Evolutionary conservation across 2,329 filamentous ascomycete species (phyloP).

Genomic region (Penicillium sp.): DNA sequence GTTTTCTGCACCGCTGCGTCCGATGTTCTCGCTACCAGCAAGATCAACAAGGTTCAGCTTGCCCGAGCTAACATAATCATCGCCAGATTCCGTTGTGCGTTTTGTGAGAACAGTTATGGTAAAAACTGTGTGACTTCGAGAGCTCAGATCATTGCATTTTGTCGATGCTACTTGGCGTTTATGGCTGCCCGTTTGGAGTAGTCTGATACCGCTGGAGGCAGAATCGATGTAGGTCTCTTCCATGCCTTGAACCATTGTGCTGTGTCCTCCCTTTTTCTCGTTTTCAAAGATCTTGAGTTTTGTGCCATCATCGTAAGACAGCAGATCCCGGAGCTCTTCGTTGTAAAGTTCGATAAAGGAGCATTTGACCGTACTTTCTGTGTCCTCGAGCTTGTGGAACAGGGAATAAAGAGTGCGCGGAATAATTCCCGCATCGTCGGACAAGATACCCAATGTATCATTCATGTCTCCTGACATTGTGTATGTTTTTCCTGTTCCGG

Average conservation of each 20-base stretch:
- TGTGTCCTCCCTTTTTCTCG: constrained; percentile 71
- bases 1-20: constrained; percentile 94
- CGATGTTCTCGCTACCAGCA: constrained; percentile 96
- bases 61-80: constrained; percentile 85
- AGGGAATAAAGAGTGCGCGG: constrained; percentile 84
- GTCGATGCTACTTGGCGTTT: constrained; percentile 98
- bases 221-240: constrained; percentile 91
- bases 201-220: constrained; percentile 79
- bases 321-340: constrained; percentile 87
- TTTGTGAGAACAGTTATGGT: constrained; percentile 92
- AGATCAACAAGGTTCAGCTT: constrained; percentile 97
- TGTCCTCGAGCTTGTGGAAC: constrained; percentile 79
- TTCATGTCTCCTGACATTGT: constrained; percentile 99
- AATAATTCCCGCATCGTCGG: constrained; percentile 91
- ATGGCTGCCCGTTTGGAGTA: constrained; percentile 84
- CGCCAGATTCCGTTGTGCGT: constrained; percentile 73
- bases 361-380: constrained; percentile 89
- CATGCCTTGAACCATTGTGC: constrained; percentile 93
- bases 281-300: constrained; percentile 98
- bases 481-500: constrained; percentile 97
- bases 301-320: constrained; percentile 73
- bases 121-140: constrained; percentile 94
- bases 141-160: constrained; percentile 99
- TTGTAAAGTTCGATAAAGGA: constrained; percentile 99
- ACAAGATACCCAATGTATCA: constrained; percentile 78